Evolutionary conservation across 805 yeast species (phyloP).

Genomic region (Saturnispora silvae): DNA sequence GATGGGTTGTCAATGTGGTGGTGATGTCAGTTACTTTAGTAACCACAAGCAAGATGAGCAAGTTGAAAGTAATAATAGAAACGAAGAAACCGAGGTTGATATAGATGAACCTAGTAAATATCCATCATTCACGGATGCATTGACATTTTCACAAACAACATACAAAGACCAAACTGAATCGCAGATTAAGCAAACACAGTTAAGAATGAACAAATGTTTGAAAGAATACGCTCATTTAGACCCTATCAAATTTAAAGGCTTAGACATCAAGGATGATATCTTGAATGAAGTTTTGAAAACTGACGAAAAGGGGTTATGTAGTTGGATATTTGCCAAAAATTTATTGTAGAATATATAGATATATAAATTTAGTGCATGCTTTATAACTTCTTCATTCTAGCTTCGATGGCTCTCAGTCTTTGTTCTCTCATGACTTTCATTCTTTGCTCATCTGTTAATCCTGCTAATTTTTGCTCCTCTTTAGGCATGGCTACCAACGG

Average conservation of each 20-base stretch:
- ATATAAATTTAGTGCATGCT: neutral
- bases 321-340: constrained; percentile 7
- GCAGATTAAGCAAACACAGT: constrained; percentile 8
- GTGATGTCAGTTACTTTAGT: constrained; percentile 33
- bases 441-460: constrained; percentile 65
- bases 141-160: constrained; percentile 19
- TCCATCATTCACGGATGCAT: constrained; percentile 60
- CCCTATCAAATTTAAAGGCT: constrained; percentile 26
- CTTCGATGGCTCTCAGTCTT: constrained; percentile 94
- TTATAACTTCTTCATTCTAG: constrained; percentile 31
- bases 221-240: constrained; percentile 54
- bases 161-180: constrained; percentile 22
- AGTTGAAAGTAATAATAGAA: constrained; percentile 15
- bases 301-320: constrained; percentile 2
- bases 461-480: constrained; percentile 38
- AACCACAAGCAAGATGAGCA: neutral
- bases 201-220: constrained; percentile 47
- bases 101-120: constrained; percentile 22
- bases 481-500: constrained; percentile 19
- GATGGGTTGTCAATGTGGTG: constrained; percentile 52
- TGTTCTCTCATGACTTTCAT: constrained; percentile 82
- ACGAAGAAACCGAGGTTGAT: too few relatives aligned
- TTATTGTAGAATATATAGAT: too few relatives aligned
- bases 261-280: neutral
- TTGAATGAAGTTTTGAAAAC: neutral